Percentiles rank a stretch among this genome's conserved stretches.
Conservation (phyloP, 2,329 filamentous ascomycete genomes). For the Fusarium mangiferae region DNA sequence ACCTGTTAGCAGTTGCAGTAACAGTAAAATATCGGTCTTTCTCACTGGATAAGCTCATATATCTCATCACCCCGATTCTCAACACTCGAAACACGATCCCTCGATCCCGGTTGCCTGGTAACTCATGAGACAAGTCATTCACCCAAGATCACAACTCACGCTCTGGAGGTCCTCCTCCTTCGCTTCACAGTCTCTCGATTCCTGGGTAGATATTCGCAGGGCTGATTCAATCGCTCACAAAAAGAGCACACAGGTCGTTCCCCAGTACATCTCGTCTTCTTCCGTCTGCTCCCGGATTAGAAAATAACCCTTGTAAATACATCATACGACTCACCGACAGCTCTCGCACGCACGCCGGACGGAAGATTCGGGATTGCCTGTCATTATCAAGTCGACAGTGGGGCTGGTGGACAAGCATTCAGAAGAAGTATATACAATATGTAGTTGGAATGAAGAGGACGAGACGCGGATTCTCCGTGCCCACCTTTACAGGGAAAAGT, state of each 20-base stretch:
- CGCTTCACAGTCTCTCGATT: conserved; percentile 22
- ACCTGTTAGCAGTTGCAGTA: neutral
- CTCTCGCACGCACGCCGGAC: conserved; percentile 29
- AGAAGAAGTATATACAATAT: neutral
- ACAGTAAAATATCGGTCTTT: accelerated
- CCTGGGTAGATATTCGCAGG: conserved; percentile 27
- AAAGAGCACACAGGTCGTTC: conserved; percentile 36
- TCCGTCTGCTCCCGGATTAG: conserved; percentile 11
- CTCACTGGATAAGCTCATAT: conserved; percentile 17
- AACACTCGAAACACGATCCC: conserved; percentile 1
- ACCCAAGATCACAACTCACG: neutral
- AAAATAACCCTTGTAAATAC: neutral
- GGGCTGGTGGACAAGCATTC: neutral
- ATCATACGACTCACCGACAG: conserved; percentile 23
- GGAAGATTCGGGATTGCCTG: conserved; percentile 5
- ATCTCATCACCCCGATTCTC: conserved; percentile 7
- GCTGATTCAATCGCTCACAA: conserved; percentile 30
- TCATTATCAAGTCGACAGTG: conserved; percentile 7
- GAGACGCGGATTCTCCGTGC: conserved; percentile 14
- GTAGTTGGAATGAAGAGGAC: neutral
- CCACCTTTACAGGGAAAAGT: neutral
- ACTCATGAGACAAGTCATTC: neutral
- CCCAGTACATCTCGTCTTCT: conserved; percentile 39
- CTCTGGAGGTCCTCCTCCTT: conserved; percentile 18
- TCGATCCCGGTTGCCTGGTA: neutral